A percentile compares a stretch with the other conserved stretches of the same genome.
Conservation (phyloP, 768 basidiomycete species). For the Scleroderma bovista region DNA sequence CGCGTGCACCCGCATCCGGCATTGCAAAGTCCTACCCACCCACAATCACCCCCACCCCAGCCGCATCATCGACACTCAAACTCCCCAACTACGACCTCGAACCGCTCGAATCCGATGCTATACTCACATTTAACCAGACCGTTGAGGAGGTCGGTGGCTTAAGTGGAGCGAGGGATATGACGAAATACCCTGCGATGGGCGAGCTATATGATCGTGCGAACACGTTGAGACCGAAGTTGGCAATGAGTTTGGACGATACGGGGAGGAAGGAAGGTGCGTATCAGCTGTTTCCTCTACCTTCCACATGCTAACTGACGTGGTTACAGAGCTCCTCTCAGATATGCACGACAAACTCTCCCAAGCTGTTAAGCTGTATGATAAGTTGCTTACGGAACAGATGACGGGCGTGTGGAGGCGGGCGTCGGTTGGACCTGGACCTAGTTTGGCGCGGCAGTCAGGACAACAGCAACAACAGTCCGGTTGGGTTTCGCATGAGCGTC, state of each 20-base stretch:
- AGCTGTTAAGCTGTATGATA: constrained; percentile 89
- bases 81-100: constrained; percentile 77
- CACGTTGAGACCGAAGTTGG: constrained; percentile 73
- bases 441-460: constrained; percentile 17
- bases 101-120: constrained; percentile 76
- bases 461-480: constrained; percentile 13
- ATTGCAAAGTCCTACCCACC: constrained; percentile 43
- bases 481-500: too few relatives aligned
- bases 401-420: constrained; percentile 58
- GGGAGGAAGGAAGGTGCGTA: constrained; percentile 76
- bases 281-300: constrained; percentile 6
- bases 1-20: constrained; percentile 28
- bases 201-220: constrained; percentile 83
- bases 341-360: constrained; percentile 95
- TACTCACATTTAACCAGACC: constrained; percentile 87
- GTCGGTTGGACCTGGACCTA: constrained; percentile 16
- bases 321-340: constrained; percentile 74
- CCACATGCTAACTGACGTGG: constrained; percentile 1
- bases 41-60: constrained; percentile 30
- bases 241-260: constrained; percentile 78
- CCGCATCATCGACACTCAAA: constrained; percentile 42
- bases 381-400: constrained; percentile 78
- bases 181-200: constrained; percentile 77
- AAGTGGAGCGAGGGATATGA: constrained; percentile 71
- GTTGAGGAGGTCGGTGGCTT: constrained; percentile 79